Conservation (phyloP, 2,329 filamentous ascomycete species). For the Eutypa lata region DNA sequence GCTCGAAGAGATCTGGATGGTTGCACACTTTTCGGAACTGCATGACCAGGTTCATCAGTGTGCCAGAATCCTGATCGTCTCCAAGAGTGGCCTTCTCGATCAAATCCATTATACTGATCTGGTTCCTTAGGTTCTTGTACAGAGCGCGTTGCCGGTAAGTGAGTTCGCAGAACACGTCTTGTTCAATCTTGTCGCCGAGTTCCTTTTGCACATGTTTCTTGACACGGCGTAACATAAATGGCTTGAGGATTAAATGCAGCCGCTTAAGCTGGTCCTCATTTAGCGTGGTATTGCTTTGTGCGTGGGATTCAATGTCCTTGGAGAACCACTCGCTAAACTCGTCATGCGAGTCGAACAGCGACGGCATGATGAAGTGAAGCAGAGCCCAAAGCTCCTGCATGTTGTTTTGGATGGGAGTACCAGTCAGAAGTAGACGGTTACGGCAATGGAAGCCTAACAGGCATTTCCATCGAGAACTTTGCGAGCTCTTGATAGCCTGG, state of each 20-base stretch:
- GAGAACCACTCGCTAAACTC: constrained; percentile 94
- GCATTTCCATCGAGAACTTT: constrained; percentile 95
- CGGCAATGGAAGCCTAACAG: constrained; percentile 91
- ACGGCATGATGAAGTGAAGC: constrained; percentile 99
- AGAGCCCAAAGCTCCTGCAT: constrained; percentile 99
- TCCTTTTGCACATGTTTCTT: constrained; percentile 99
- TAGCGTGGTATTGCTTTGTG: constrained; percentile 98
- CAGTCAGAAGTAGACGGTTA: constrained; percentile 88
- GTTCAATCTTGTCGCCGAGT: constrained; percentile 96
- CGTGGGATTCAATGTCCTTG: constrained; percentile 95
- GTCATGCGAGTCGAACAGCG: constrained; percentile 89
- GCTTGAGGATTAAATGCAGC: constrained; percentile 97
- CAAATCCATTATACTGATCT: constrained; percentile 97
- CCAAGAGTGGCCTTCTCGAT: constrained; percentile 95
- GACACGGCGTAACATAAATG: constrained; percentile 98
- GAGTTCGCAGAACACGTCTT: constrained; percentile 93
- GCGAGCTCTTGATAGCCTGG: constrained; percentile 97
- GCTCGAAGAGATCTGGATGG: constrained; percentile 94
- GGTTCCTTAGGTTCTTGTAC: constrained; percentile 88
- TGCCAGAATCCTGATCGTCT: constrained; percentile 91
- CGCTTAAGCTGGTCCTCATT: constrained; percentile 97
- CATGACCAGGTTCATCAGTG: constrained; percentile 99
- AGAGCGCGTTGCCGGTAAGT: constrained; percentile 94
- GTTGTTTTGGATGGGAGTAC: constrained; percentile 98
- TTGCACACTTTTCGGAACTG: constrained; percentile 99